Evolutionary conservation across 2,329 filamentous ascomycete genomes (phyloP), one percentile per base, ranked within the genome.

Genomic region (Fusarium dimerum): DNA sequence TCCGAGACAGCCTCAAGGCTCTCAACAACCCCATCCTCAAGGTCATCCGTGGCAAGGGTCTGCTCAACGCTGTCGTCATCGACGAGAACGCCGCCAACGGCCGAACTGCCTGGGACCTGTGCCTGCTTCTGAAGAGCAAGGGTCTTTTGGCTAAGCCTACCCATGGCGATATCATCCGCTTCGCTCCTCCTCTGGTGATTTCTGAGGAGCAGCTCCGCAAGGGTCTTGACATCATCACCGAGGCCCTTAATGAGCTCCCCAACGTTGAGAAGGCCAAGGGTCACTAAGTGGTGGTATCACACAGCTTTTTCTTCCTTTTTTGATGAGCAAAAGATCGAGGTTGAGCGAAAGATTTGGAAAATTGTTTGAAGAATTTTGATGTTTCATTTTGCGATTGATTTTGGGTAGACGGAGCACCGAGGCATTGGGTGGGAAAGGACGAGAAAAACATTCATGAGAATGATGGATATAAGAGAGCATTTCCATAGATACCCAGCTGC

Each of bases 121-220:
- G 94, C 74, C 85, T 99, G 79, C 75, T 97, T 68, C 85, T 97
- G 77, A 97, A 97, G 81, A 85, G 88, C 73, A 97, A 97, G 82
- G 94, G 94, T 53, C 77, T 99, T 51, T 73, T 99, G 82, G 94
- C 94, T 66, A 99, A 99, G 83, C 94, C 94, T 30, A 99, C 94
- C 7, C 94, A 99, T 74, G 88, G 96, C 68, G 97, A 97, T 75
- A 97, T 99, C 72, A 99, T 99, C 71, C 89, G 94, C 52, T 88
- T 99, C 56, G 94, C 94, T n/a, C 94, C 94, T 43, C 94, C 94
- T 17, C 79, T 99, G 49, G 92, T 99, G 60, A 97, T 99, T 67
- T 92, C 87, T 26, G 92, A 97, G 68, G 83, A 87, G 54, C 85
- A 99, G 75, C 87, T 99, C 61, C 81, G 85, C 62, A 83, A 85